Conservation (phyloP, 169 alveolate genomes). For the Cryptosporidium ryanae region DNA sequence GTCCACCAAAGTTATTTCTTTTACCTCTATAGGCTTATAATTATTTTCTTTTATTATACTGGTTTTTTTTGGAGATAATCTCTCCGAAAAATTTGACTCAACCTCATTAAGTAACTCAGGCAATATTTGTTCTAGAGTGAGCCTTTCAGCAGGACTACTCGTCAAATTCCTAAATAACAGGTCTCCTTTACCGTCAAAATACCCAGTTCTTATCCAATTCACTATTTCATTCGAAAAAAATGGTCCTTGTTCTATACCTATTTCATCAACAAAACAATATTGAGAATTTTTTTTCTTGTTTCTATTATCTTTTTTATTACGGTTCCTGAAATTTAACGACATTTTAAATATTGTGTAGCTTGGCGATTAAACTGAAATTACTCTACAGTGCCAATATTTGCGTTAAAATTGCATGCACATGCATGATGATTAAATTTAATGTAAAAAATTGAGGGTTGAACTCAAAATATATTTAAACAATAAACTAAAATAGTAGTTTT, state of each 20-base stretch:
- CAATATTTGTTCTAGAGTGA: constrained; percentile 58
- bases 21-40: constrained; percentile 19
- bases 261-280: constrained; percentile 66
- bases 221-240: constrained; percentile 53
- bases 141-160: constrained; percentile 67
- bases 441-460: not conserved
- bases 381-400: not conserved
- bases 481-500: not conserved
- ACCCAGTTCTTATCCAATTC: constrained; percentile 59
- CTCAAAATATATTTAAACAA: not conserved
- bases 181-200: constrained; percentile 71
- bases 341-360: not conserved
- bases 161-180: constrained; percentile 50
- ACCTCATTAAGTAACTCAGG: constrained; percentile 59
- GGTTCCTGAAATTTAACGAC: not conserved
- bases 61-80: constrained; percentile 11
- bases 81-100: constrained; percentile 18
- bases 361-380: not conserved
- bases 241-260: constrained; percentile 72
- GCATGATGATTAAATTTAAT: not conserved
- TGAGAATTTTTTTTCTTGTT: constrained; percentile 11
- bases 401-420: constrained; percentile 1
- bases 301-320: constrained; percentile 16
- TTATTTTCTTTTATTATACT: constrained; percentile 3
- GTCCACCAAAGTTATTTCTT: constrained; percentile 49